Percentiles rank a stretch among this genome's conserved stretches.
Evolutionary conservation across 2,329 filamentous ascomycete genomes (phyloP).

Genomic region (Aspergillus intermedius): DNA sequence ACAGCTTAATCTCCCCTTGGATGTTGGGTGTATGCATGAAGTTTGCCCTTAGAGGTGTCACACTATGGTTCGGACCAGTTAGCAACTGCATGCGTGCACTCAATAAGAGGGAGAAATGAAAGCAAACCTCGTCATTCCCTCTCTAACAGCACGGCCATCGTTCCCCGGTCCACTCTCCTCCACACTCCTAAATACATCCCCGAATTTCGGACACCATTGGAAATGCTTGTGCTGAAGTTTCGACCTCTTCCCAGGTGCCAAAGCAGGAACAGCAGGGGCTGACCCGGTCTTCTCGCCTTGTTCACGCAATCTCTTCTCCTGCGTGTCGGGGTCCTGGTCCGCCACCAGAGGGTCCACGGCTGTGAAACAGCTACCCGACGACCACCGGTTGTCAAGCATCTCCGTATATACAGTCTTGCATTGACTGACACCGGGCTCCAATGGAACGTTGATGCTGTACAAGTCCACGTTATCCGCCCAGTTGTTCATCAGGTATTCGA

Average conservation of each 20-base stretch:
- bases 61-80: slow-evolving; percentile 44
- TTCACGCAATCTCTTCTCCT: slow-evolving; percentile 68
- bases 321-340: slow-evolving; percentile 55
- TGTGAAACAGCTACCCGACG: slow-evolving; percentile 74
- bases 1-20: slow-evolving; percentile 72
- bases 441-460: slow-evolving; percentile 87
- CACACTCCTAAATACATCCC: slow-evolving; percentile 83
- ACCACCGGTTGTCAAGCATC: slow-evolving; percentile 90
- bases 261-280: slow-evolving; percentile 18
- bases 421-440: slow-evolving; percentile 66
- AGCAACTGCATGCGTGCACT: background rate
- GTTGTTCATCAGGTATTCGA: slow-evolving; percentile 70
- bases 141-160: slow-evolving; percentile 87
- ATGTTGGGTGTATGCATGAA: slow-evolving; percentile 71
- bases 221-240: slow-evolving; percentile 77
- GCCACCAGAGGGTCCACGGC: slow-evolving; percentile 62
- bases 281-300: slow-evolving; percentile 44
- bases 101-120: background rate
- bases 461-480: slow-evolving; percentile 71
- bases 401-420: slow-evolving; percentile 73
- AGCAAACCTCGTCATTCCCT: slow-evolving; percentile 72
- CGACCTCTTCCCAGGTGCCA: slow-evolving; percentile 24
- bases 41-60: slow-evolving; percentile 86
- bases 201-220: slow-evolving; percentile 86
- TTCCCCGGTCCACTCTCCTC: slow-evolving; percentile 70